Evolutionary conservation across 352 stramenopile species (phyloP).

Genomic region (Phytophthora pseudosyringae): DNA sequence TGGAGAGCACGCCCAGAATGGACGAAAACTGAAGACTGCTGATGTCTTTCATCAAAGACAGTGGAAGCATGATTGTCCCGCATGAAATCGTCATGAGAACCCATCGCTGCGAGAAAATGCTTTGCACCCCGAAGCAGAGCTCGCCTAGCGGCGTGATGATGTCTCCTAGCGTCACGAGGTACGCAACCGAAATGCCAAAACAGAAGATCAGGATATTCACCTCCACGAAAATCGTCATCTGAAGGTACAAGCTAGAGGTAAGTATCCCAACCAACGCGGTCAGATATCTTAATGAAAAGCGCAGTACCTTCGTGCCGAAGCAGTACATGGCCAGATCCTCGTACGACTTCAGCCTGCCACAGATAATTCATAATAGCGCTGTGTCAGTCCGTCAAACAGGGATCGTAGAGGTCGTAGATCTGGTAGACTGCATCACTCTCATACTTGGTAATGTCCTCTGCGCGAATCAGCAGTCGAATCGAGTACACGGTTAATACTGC

Average conservation of each 20-base stretch:
- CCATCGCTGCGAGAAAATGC: constrained; percentile 70
- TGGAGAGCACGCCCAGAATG: constrained; percentile 83
- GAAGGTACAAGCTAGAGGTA: constrained; percentile 6
- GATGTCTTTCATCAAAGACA: constrained; percentile 86
- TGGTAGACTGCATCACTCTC: constrained; percentile 9
- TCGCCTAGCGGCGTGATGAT: constrained; percentile 81
- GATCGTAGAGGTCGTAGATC: not conserved
- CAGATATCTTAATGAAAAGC: not conserved
- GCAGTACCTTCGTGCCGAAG: constrained; percentile 75
- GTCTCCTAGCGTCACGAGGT: constrained; percentile 84
- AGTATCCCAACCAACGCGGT: not conserved
- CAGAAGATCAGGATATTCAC: constrained; percentile 89
- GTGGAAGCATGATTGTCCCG: constrained; percentile 78
- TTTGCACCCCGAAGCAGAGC: constrained; percentile 69
- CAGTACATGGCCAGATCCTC: constrained; percentile 86
- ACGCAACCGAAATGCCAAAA: constrained; percentile 86
- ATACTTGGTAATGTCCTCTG: constrained; percentile 81
- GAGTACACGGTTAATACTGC: constrained; percentile 82
- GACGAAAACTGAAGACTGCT: constrained; percentile 88
- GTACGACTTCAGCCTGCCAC: constrained; percentile 82
- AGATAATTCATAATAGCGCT: constrained; percentile 4
- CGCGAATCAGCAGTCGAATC: constrained; percentile 82
- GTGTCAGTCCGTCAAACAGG: not conserved
- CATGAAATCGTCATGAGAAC: constrained; percentile 85
- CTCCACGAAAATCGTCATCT: constrained; percentile 86